Evolutionary conservation across 768 basidiomycete species (phyloP), one percentile per base, ranked within the genome.

Genomic region (Tulasnella sp.): DNA sequence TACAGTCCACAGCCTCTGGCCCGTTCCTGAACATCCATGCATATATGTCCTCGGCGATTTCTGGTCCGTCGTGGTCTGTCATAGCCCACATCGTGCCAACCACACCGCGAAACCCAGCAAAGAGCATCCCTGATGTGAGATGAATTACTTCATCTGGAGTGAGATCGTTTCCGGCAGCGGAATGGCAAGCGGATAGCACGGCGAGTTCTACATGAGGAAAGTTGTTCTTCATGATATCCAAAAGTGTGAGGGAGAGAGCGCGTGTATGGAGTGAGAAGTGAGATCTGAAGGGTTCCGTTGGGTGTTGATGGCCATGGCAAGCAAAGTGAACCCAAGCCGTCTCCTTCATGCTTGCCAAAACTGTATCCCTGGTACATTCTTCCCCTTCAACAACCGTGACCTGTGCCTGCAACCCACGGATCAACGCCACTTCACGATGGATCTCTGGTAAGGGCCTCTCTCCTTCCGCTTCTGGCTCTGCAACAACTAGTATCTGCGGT

Each of bases 71-170:
- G 7, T 27, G 19, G 8, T 52, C 50, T 4, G 4, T 19, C 50
- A 52, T 52, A 21, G 50, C 50, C 24, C 34, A 52, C 50, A 52
- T 52, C n/a, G 24, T 8, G 9, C 50, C 50, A 27, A 52, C 34
- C 8, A 52, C 50, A 22, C 50, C 19, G 9, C 50, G n/a, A 22
- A 52, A 52, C 5, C 50, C 50, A 19, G 50, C 50, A 34, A 52
- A 52, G 9, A 21, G 50, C 34, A 52, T 27, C 25, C 50, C 50
- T 7, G 50, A 7, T 19, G 50, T 22, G 9, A 52, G 30, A 27
- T 15, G 5, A 15, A 38, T 38, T 15, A 15, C 34, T 27, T 52
- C 50, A 52, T 52, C 50, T 29, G 50, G 22, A 8, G 50, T 52
- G 10, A 9, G 9, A 4, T 52, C 10, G 19, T 52, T 19, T 7